A percentile compares a stretch with the other conserved stretches of the same genome.
Evolutionary conservation across 169 alveolate species (phyloP).

Genomic region (Plasmodium berghei): DNA sequence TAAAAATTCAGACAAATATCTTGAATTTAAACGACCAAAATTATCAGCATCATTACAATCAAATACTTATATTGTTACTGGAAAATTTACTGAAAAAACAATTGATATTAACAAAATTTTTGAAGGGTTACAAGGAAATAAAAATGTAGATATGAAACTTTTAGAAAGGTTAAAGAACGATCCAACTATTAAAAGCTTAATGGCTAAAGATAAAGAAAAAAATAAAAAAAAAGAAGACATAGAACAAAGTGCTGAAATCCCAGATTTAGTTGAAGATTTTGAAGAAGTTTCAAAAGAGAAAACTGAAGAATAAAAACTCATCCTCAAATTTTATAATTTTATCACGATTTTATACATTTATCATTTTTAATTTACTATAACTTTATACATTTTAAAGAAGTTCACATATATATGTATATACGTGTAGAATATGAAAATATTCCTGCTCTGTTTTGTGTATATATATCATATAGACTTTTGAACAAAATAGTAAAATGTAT

Average conservation of each 20-base stretch:
- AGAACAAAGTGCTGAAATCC: conserved; percentile 76
- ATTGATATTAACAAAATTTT: conserved; percentile 86
- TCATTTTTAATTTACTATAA: background rate
- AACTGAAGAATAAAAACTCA: background rate
- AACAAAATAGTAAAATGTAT: no score
- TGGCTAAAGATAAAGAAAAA: conserved; percentile 76
- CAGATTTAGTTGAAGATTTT: conserved; percentile 87
- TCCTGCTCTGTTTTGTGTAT: background rate
- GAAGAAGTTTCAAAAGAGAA: conserved; percentile 79
- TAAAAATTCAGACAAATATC: conserved; percentile 94
- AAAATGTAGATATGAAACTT: conserved; percentile 81
- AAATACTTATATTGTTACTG: conserved; percentile 95
- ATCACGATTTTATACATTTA: background rate
- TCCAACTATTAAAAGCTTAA: conserved; percentile 70
- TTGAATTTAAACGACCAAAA: conserved; percentile 94
- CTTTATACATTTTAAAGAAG: background rate
- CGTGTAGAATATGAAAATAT: background rate
- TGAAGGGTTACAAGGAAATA: conserved; percentile 85
- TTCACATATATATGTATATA: background rate
- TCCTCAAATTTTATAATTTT: background rate
- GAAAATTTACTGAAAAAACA: conserved; percentile 93
- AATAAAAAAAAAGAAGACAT: conserved; percentile 10
- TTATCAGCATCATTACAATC: conserved; percentile 95
- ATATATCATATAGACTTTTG: no score
- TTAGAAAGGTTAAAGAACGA: conserved; percentile 78